Evolutionary conservation across 2,329 filamentous ascomycete species (phyloP).

Genomic region (Pseudocercospora cruenta): DNA sequence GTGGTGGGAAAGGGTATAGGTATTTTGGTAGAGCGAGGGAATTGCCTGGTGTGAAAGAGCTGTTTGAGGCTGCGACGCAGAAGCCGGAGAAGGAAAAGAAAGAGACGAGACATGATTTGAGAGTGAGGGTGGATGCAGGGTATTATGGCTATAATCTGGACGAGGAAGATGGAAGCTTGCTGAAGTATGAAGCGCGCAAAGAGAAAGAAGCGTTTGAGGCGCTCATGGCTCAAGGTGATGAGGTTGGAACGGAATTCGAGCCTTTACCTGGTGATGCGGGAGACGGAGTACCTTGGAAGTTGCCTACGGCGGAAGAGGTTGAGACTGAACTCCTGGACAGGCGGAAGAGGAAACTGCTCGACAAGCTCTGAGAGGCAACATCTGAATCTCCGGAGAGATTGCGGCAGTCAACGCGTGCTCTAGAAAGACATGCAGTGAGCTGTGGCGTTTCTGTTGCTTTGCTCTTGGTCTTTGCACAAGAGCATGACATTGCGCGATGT

Average conservation of each 20-base stretch:
- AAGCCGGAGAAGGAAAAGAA: constrained; percentile 61
- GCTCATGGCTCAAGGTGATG: constrained; percentile 57
- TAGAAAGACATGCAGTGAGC: neutral
- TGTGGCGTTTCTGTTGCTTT: constrained; percentile 4
- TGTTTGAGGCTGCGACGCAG: constrained; percentile 79
- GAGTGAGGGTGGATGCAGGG: constrained; percentile 81
- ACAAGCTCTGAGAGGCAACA: constrained; percentile 53
- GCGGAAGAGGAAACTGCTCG: constrained; percentile 78
- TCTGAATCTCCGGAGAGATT: neutral
- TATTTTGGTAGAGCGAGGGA: constrained; percentile 92
- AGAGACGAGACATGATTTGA: constrained; percentile 68
- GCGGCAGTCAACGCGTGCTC: neutral
- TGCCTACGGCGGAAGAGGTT: constrained; percentile 90
- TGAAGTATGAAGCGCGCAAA: constrained; percentile 80
- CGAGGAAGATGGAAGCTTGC: constrained; percentile 81
- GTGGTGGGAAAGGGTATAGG: constrained; percentile 84
- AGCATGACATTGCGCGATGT: neutral
- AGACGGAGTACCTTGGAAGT: constrained; percentile 78
- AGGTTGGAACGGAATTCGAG: constrained; percentile 65
- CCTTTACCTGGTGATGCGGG: constrained; percentile 83
- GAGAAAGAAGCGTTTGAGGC: constrained; percentile 79
- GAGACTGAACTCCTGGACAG: constrained; percentile 89
- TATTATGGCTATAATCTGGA: constrained; percentile 96
- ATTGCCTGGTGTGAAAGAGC: constrained; percentile 90
- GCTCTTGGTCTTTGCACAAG: neutral